Evolutionary conservation across 345 rosid species (phyloP), one percentile per base, ranked within the genome.

Genomic region (Populus alba): DNA sequence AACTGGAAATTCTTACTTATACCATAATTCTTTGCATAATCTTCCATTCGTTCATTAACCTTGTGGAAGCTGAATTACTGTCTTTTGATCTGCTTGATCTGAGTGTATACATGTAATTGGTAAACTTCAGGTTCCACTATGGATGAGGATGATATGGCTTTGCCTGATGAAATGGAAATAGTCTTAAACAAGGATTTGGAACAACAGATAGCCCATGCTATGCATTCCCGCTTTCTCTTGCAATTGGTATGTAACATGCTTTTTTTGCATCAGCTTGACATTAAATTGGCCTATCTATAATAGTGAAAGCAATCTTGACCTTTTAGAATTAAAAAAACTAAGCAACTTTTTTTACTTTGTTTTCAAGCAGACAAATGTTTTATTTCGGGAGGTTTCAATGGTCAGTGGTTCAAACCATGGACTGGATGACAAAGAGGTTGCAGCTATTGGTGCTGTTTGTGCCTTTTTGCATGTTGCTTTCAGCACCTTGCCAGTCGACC

Each of bases 361-460:
- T 78, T 66, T 87, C 59, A 81, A 71, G 87, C 95, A 96, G 99
- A 90, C 88, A 66, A 90, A 91, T 84, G 90, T 84, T 75, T 83
- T 96, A 79, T 92, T 96, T 88, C 83, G 86, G 71, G 87, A 90
- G 78, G 71, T 89, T 74, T 79, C 89, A 22, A 79, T 59, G 15
- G 75, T 75, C 18, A 55, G n/a, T 80, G 87, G 81, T 74, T 77
- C 87, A 45, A 77, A 80, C 77, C 77, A 83, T 67, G 89, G 82
- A 81, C 84, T 62, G 4, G 84, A 76, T 81, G 96, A 89, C 66
- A 91, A 85, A 87, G 94, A 86, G 86, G 90, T 87, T 78, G 84
- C 84, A 77, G 95, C 97, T 83, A 84, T 97, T 87, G 94, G 93
- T 77, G 97, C 98, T 81, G 97, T 92, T 71, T 89, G 99, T 90